Conservation (phyloP, 73 alveolate species). For the Paramecium bursaria region DNA sequence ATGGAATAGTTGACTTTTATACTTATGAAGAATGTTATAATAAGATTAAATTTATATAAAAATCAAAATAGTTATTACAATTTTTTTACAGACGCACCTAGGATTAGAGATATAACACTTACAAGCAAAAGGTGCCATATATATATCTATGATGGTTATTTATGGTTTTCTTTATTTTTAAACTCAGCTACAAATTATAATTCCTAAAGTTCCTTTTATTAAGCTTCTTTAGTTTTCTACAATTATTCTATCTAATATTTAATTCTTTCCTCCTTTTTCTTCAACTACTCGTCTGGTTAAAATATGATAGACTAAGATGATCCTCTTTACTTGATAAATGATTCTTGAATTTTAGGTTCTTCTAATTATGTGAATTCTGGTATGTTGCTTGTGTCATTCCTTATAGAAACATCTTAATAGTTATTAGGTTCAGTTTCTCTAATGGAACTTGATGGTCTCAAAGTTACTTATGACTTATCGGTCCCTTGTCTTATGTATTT, state of each 20-base stretch:
- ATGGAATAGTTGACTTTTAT: too few species aligned
- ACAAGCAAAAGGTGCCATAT: constrained; percentile 25
- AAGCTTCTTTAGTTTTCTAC: constrained; percentile 3
- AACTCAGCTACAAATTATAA: constrained; percentile 51
- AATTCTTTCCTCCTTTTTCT: constrained; percentile 8
- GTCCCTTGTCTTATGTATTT: too few species aligned
- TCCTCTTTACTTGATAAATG: not conserved
- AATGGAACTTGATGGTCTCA: too few species aligned
- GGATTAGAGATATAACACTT: constrained; percentile 21
- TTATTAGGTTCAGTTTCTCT: too few species aligned
- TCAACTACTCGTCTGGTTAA: not conserved
- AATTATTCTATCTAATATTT: constrained; percentile 6
- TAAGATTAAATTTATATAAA: too few species aligned
- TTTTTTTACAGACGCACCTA: constrained; percentile 48
- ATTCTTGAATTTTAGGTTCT: not conserved
- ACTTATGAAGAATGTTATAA: too few species aligned
- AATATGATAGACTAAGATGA: not conserved
- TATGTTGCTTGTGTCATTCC: too few species aligned
- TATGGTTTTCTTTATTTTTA: constrained; percentile 41
- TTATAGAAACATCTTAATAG: too few species aligned
- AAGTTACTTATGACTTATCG: too few species aligned
- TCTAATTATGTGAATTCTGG: too few species aligned
- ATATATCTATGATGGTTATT: constrained; percentile 2
- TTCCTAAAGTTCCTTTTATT: constrained; percentile 10
- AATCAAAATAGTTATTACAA: constrained; percentile 37